Base-by-base conservation (phyloP, 2,329 filamentous ascomycete genomes). In the Hypoxylon sp. region DNA sequence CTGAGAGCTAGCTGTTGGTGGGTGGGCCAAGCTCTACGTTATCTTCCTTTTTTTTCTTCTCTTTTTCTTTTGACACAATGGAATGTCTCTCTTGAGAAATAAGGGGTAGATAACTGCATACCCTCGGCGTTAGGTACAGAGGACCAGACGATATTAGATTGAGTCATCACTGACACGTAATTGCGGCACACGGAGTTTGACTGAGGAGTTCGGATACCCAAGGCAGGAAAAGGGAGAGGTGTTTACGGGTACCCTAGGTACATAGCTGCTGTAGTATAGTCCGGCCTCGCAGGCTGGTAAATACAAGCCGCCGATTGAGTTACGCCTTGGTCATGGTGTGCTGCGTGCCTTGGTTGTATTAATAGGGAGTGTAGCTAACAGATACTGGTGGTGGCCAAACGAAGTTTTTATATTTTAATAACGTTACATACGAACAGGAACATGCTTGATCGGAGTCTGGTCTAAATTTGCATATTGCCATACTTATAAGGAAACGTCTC, bases 91-190 rank as follows among this genome's bases (percentile, higher is more conserved):
- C 48, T 57, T 51, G 48, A 63, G 47, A 6, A 48, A 5, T n/a
- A 49, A 31, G 38, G 35, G 35, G 51, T 24, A 37, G 27, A 42
- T 15, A 18, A 24, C 21, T 50, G 24, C 9, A 45, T 18, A 35
- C 10, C 29, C 27, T 42, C 40, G 61, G 58, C 41, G 61, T 62
- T 57, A 15, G 46, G 33, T 33, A 31, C 41, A 13, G 17, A 35
- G 33, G 47, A 27, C 41, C 31, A 24, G 13, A 43, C 15, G n/a
- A 41, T 57, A 31, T 21, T 60, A 61, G 50, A 61, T 26, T 55
- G 37, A 48, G 60, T 63, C 60, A 61, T 58, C 57, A 56, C 57
- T 56, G 60, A 58, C 57, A 58, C 23, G 21, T 58, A 35, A 11
- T 26, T 26, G 26, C 37, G 33, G 23, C 29, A 48, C n/a, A 46